Percentiles rank a stretch among this genome's conserved stretches.
These are phyloP conservation scores for Aspergillus sp. DNA, from an alignment of 2,329 filamentous ascomycete genomes.

Conservation along the genomic window DNA sequence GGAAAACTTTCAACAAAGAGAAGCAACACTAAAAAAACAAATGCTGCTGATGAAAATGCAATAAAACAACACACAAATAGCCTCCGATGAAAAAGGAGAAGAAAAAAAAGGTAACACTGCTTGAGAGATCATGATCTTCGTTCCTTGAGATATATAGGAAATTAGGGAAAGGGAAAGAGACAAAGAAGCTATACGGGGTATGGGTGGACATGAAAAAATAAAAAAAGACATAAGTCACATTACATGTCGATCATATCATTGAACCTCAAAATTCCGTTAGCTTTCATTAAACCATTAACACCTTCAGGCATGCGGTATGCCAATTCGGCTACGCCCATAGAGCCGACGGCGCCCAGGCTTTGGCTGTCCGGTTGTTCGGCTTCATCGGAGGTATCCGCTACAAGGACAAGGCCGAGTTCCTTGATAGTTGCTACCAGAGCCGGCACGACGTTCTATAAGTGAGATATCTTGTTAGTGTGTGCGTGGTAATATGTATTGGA, in stretches of 20 bases:
- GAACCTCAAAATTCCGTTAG: constrained; percentile 85
- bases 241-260: constrained; percentile 84
- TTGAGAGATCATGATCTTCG: constrained; percentile 6
- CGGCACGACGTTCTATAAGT: constrained; percentile 78
- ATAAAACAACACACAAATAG: background rate
- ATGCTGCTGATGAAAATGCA: constrained; percentile 3
- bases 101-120: background rate
- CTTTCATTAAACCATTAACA: constrained; percentile 82
- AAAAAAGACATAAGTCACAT: constrained; percentile 14
- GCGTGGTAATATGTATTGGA: constrained; percentile 2
- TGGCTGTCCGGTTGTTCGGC: constrained; percentile 26
- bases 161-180: background rate
- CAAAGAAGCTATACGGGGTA: constrained; percentile 2
- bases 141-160: constrained; percentile 7
- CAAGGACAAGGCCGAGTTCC: constrained; percentile 85
- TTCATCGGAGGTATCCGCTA: constrained; percentile 78
- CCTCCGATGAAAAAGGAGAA: background rate
- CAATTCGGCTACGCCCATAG: constrained; percentile 39
- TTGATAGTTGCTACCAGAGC: constrained; percentile 92
- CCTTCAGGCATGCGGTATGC: constrained; percentile 67
- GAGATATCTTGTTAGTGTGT: background rate
- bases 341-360: constrained; percentile 21
- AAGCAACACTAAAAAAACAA: background rate
- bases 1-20: background rate
- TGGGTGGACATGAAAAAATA: constrained; percentile 6